These are phyloP conservation scores for Vaccinium macrocarpon DNA, from an alignment of 148 eudicot genomes.

Conservation along the genomic window DNA sequence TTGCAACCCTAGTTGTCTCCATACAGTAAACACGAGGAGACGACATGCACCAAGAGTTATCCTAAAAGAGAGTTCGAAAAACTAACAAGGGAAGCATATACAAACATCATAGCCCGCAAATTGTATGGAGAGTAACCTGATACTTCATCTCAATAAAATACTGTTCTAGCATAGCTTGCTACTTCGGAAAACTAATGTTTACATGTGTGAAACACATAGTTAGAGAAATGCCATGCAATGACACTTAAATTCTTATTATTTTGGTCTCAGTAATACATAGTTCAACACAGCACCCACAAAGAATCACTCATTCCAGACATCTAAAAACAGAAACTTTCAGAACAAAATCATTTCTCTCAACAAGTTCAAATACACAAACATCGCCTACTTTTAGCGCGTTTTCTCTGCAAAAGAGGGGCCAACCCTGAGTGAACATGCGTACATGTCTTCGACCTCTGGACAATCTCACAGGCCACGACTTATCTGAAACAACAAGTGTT, in stretches of 20 bases:
- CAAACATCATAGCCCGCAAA: neutral
- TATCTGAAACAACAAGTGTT: neutral
- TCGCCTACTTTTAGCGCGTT: neutral
- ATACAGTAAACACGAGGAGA: neutral
- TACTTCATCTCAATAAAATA: neutral
- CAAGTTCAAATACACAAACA: slow-evolving; percentile 2
- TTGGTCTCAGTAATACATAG: neutral
- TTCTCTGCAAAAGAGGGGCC: neutral
- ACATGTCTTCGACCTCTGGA: too few species aligned
- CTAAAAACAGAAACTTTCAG: slow-evolving; percentile 1
- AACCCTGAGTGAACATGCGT: neutral
- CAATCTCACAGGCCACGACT: slow-evolving; percentile 1
- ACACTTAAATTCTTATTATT: neutral
- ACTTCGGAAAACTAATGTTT: neutral
- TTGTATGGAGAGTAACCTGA: neutral
- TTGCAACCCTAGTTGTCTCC: neutral
- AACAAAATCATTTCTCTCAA: neutral
- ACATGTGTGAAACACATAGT: neutral
- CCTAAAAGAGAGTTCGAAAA: neutral
- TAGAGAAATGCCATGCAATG: neutral
- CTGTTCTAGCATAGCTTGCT: neutral
- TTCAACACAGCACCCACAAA: neutral
- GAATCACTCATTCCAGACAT: neutral
- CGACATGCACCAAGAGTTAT: neutral
- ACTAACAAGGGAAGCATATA: neutral